Base-by-base conservation (phyloP, 164 flowering plant genomes). In the Platanus orientalis region DNA sequence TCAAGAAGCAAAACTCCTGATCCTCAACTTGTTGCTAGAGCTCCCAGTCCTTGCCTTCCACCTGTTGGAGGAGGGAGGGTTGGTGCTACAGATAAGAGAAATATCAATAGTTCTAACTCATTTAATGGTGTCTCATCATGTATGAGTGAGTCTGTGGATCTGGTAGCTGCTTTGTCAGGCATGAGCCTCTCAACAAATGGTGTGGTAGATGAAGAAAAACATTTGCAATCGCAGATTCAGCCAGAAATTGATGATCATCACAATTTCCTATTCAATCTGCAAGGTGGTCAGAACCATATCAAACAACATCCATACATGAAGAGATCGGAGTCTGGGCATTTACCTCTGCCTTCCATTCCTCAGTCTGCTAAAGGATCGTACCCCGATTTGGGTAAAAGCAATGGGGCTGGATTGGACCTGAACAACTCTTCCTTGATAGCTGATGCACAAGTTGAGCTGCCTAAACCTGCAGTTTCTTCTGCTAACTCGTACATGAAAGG, bases 1-100 rank as follows among this genome's bases (percentile, higher is more conserved):
- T 84, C 93, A 17, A 76, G 93, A 71, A 83, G 88, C 77, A 73
- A 72, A 14, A 83, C 93, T 50, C 94, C 94, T 51, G 90, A 87
- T 73, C 83, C 87, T 9, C 84, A 85, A 57, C 74, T 67, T 57
- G 68, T 83, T 53, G 79, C 83, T n/a, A 70, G 92, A 71, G 87
- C 78, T 56, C 93, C 93, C 42, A 87, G 88, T 71, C 93, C 93
- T 45, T 75, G 84, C 65, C 81, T 73, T 51, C 78, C 88, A 5
- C 87, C 88, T 32, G 85, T 87, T 75, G 93, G 93, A 20, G 80
- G 75, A 12, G 88, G 82, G 53, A 78, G 89, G 62, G 70, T 55
- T 28, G 58, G 55, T 3, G 25, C 70, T 47, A 50, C 80, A 0
- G 89, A 86, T 25, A 86, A 81, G 72, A 81, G 79, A 72, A 68